These are phyloP conservation scores for Euphorbia lathyris DNA, from an alignment of 345 rosid species.

Conservation along the genomic window DNA sequence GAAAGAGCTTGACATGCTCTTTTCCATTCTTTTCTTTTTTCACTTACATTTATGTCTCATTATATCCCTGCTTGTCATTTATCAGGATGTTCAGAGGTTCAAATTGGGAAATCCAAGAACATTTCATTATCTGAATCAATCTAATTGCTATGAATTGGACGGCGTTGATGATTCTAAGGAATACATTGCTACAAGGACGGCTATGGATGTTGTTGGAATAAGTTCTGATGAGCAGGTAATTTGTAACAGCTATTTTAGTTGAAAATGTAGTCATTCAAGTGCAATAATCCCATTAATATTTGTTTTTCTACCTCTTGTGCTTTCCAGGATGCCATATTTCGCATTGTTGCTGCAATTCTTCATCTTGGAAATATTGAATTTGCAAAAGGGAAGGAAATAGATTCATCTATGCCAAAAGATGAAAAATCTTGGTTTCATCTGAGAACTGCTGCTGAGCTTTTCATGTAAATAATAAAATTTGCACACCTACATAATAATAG, in stretches of 20 bases:
- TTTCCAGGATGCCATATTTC: constrained; percentile 82
- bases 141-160: constrained; percentile 86
- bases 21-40: not conserved
- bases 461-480: constrained; percentile 47
- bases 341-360: constrained; percentile 86
- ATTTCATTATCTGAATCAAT: constrained; percentile 92
- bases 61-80: constrained; percentile 17
- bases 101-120: constrained; percentile 79
- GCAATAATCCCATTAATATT: constrained; percentile 12
- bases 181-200: constrained; percentile 74
- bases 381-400: constrained; percentile 82
- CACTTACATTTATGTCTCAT: not conserved
- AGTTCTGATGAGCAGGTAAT: constrained; percentile 82
- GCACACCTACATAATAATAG: constrained; percentile 8
- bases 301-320: constrained; percentile 7
- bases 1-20: not conserved
- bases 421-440: constrained; percentile 87
- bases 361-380: constrained; percentile 97
- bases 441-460: constrained; percentile 83
- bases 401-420: constrained; percentile 88
- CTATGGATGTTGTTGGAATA: constrained; percentile 97
- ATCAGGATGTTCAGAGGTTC: constrained; percentile 74
- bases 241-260: constrained; percentile 15
- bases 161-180: constrained; percentile 81
- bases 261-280: constrained; percentile 9